Percentiles rank a stretch among this genome's conserved stretches.
These are phyloP conservation scores for Rubia peregrina DNA, from an alignment of 305 asterid genomes.

Conservation along the genomic window DNA sequence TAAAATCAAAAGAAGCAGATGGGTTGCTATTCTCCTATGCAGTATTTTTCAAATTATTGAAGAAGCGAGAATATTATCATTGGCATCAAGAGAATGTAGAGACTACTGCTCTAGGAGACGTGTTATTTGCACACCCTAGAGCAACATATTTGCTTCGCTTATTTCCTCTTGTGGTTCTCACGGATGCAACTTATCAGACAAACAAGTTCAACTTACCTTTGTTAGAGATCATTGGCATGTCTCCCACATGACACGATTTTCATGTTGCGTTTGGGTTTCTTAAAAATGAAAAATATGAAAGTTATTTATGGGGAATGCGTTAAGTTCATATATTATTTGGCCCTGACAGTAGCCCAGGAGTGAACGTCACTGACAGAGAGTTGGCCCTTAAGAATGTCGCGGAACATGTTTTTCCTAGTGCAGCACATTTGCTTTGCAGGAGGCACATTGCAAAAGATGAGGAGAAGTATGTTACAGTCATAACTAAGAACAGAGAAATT, in stretches of 20 bases:
- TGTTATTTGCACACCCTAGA: neutral
- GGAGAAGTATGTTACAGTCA: neutral
- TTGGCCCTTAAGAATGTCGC: neutral
- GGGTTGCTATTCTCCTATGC: neutral
- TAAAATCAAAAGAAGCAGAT: neutral
- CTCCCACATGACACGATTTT: neutral
- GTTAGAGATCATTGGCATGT: neutral
- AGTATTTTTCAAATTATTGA: neutral
- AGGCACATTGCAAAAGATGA: neutral
- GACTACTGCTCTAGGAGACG: neutral
- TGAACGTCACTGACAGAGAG: neutral
- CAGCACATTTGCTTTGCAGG: neutral
- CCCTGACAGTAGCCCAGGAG: neutral
- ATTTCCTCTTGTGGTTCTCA: neutral
- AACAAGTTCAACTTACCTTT: neutral
- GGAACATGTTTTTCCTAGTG: neutral
- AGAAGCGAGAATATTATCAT: neutral
- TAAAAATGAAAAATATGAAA: neutral
- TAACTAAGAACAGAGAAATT: too few relatives aligned
- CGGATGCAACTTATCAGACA: neutral
- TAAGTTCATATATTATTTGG: neutral
- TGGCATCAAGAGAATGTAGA: neutral
- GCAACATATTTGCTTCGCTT: neutral
- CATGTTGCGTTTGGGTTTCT: neutral
- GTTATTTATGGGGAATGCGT: neutral